Base-by-base conservation (phyloP, 2,329 filamentous ascomycete species). In the Epichloe glyceriae region DNA sequence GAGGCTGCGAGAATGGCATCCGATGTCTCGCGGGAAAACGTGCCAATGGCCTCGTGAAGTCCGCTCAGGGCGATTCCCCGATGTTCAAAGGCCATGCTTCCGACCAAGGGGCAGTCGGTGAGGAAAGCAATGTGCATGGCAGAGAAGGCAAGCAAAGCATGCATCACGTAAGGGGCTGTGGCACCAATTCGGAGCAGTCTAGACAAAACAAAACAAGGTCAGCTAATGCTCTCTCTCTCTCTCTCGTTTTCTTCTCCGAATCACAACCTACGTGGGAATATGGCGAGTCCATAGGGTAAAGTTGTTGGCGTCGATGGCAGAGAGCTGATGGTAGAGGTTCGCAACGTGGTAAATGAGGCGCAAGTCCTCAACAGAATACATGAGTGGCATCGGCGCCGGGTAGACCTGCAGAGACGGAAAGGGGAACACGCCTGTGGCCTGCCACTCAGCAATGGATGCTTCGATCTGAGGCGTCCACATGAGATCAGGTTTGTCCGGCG, bases 281-380 rank as follows among this genome's bases (percentile, higher is more conserved):
- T 93, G 86, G 62, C 87, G 82, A 47, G 89, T 90, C 93, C 93
- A 98, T 54, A 95, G 74, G 20, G 89, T 94, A 65, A 95, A 88
- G 61, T 84, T 84, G 58, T 87, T 86, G 56, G 88, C 83, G 63
- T 88, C 80, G 55, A 85, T 82, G 54, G 78, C 74, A 62, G 83
- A 80, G 67, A 97, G 79, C 66, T 95, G 85, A 62, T 87, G 82
- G 58, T 89, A 90, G 59, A 96, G 82, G 15, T 85, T 83, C 44
- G 88, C 85, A 54, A 97, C 83, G 60, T 97, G 91, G 67, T 95
- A 87, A 58, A 97, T 88, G 61, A 98, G 73, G 52, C 90, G 82
- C 52, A 96, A 74, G 58, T 96, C 89, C 54, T 88, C 85, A 51
- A 82, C 74, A 2, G 83, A 82, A 63, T 88, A 86, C 54, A 77